Evolutionary conservation across 2,329 filamentous ascomycete species (phyloP), one percentile per base, ranked within the genome.

Genomic region (Pseudogymnoascus sp.): DNA sequence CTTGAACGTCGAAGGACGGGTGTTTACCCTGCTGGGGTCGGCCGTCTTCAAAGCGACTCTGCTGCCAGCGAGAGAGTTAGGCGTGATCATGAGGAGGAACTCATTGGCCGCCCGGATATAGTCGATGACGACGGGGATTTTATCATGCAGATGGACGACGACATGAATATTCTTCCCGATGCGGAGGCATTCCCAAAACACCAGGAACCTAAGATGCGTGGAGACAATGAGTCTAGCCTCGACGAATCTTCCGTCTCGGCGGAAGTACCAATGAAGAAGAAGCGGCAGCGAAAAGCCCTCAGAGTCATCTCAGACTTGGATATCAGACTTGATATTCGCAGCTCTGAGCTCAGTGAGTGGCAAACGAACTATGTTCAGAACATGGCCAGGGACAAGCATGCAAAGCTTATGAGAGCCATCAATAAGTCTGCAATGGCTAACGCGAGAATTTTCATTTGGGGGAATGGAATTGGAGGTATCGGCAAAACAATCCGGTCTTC

Each of bases 401-500:
- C 73, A 18, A 84, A 81, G 64, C 64, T 72, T 4, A 67, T 73
- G 5, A 72, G 75, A 33, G 76, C 73, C 55, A 66, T 73, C 12
- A 64, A 70, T 10, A 69, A 71, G 0, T 73, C 79, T 39, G 82
- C 83, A 2, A 87, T 82, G 71, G 82, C 79, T 67, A 86, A 86
- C 61, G 85, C 84, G 0, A 76, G 77, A 9, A 77, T 79, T 65
- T 87, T 81, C 75, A 77, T 88, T 3, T 77, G 81, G 61, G 81
- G 80, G 4, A 68, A 73, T 55, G 83, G 83, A 5, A 73, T 86
- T 48, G 81, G 79, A 39, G 75, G 75, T 39, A 75, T 84, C 6
- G 81, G 81, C 9, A 60, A 71, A 5, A 75, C 74, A 2, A 64
- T 81, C 10, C 76, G 76, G 5, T 67, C 71, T 9, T 69, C 71